Evolutionary conservation across 2,329 filamentous ascomycete genomes (phyloP), one percentile per base, ranked within the genome.

Genomic region (Aspergillus flavus): DNA sequence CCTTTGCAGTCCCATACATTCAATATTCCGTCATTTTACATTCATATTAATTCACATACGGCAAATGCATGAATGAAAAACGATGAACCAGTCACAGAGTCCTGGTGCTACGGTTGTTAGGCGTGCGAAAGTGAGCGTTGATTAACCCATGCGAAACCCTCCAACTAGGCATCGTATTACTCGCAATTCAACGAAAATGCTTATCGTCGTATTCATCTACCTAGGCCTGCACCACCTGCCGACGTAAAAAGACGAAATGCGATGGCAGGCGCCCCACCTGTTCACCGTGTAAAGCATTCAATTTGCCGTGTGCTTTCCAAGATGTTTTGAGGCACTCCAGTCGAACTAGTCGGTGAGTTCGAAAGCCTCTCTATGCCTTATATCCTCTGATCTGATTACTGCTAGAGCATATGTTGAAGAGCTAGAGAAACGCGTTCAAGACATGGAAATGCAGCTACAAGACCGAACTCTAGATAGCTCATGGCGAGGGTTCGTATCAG

Each of bases 191-290:
- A 16, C 1, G 32, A 14, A 36, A 19, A 36, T 54, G 32, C 52
- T 54, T 54, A 54, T 23, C 32, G 52, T 21, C 21, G n/a, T 14
- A 34, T 12, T 23, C n/a, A 11, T 53, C 26, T 46, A 11, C 43
- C 43, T 45, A 66, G 64, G 64, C 64, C 4, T 64, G 64, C 26
- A 64, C 58, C 39, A 64, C 57, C 9, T 66, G 64, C 21, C 55
- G 64, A 28, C 48, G 58, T 23, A 66, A 66, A 36, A 64, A 66
- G 46, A 55, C 56, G 5, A 66, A 61, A 45, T 66, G 61, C 23
- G 59, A 66, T 34, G 61, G 64, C 6, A 61, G 58, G 23, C 59
- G 64, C 7, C 64, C 61, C 12, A 46, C 55, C 16, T 66, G 61
- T 19, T 61, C 64, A 7, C 58, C 59, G 28, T 66, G 59, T 39